Base-by-base conservation (phyloP, 768 basidiomycete species). In the Lactarius indigo region DNA sequence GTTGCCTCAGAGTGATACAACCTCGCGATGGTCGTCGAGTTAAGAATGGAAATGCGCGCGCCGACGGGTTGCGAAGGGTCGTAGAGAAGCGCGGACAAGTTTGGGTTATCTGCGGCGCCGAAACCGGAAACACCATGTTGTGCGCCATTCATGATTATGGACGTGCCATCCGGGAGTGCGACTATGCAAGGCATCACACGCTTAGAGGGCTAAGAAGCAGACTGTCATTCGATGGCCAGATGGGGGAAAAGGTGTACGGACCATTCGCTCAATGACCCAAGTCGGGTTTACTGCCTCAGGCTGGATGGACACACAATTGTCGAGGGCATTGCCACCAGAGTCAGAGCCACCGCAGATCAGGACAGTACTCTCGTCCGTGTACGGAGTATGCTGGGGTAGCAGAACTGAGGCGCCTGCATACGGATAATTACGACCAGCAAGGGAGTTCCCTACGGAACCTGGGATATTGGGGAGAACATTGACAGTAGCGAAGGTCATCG, bases 241-340 rank as follows among this genome's bases (percentile, higher is more conserved):
- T 1, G 35, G 30, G 30, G 30, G 2, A 18, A 26, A 15, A 17
- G 41, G 26, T 18, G 20, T 3, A 75, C 85, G 55, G 42, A 90
- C 91, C 91, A 92, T 92, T 57, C 91, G 84, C 74, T 93, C 91
- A 12, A 92, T 42, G 0, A 80, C 80, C 91, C 91, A 93, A 1
- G 81, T 81, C 1, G 89, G 74, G 58, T 87, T 85, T 1, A 72
- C 50, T 0, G 71, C 84, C 72, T 93, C 91, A 0, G 91, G 91
- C 28, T 82, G 76, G 33, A 88, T 91, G 1, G 82, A 78, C 13
- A 91, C 83, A 69, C 91, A 93, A 70, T 90, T 91, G 71, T 91
- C 90, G 31, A 88, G 75, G 2, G 82, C 82, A 12, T 75, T 73
- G 3, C 85, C 85, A 15, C 6, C 85, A 13, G 77, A 80, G 41